Conservation (phyloP, 106 monocot genomes). For the Dioscorea zingiberensis region DNA sequence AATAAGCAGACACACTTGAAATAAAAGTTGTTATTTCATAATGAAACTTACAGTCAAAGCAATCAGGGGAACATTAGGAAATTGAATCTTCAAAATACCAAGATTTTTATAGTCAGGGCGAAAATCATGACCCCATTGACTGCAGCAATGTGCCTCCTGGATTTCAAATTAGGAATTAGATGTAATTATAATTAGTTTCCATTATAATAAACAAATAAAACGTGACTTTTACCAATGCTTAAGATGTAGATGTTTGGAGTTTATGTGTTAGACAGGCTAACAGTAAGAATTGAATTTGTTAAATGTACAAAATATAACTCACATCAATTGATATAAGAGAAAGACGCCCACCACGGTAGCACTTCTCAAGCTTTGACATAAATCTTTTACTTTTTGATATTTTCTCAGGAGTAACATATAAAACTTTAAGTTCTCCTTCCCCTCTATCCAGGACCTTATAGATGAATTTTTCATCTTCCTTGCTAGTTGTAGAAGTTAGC, state of each 20-base stretch:
- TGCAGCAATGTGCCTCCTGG: conserved; percentile 99
- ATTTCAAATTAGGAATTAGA: conserved; percentile 4
- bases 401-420: conserved; percentile 99
- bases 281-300: too few species aligned
- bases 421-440: conserved; percentile 72
- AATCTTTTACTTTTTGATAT: conserved; percentile 99
- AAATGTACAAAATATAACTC: conserved; percentile 17
- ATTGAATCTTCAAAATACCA: conserved; percentile 96
- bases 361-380: conserved; percentile 99
- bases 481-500: conserved; percentile 86
- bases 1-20: background rate
- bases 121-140: conserved; percentile 99
- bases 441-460: conserved; percentile 94
- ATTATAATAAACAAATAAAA: too few species aligned
- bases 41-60: conserved; percentile 82
- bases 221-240: too few species aligned
- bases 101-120: conserved; percentile 99
- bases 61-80: conserved; percentile 83
- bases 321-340: conserved; percentile 96
- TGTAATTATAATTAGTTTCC: too few species aligned
- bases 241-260: too few species aligned
- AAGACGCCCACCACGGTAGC: conserved; percentile 84
- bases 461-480: conserved; percentile 82
- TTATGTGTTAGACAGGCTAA: too few species aligned
- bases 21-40: background rate